Conservation (phyloP, 768 basidiomycete species). For the Tricholoma hemisulphureum region DNA sequence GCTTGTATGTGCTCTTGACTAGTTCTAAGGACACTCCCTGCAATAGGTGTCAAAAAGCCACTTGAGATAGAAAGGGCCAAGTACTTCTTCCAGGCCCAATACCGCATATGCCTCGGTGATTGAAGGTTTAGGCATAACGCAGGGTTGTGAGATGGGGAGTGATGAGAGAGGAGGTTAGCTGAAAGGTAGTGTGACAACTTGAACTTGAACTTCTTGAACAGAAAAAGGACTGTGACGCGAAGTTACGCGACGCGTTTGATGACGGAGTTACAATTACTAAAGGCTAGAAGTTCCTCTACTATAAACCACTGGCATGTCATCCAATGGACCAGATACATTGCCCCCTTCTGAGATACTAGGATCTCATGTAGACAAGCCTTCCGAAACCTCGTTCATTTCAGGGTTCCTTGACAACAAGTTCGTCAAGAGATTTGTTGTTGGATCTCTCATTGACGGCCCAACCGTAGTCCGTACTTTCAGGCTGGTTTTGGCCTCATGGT, state of each 20-base stretch:
- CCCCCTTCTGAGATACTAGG: constrained; percentile 4
- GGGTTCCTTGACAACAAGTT: constrained; percentile 64
- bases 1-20: constrained; percentile 69
- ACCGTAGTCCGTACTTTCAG: constrained; percentile 90
- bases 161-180: constrained; percentile 10
- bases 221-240: constrained; percentile 6
- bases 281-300: not conserved
- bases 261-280: not conserved
- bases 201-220: too few species aligned
- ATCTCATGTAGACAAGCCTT: constrained; percentile 10
- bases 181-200: constrained; percentile 20
- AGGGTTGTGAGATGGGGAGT: constrained; percentile 8
- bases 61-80: constrained; percentile 6
- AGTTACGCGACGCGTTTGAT: constrained; percentile 24
- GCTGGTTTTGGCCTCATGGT: constrained; percentile 99
- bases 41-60: not conserved
- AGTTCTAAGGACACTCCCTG: constrained; percentile 61
- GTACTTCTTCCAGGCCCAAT: constrained; percentile 57
- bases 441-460: constrained; percentile 18
- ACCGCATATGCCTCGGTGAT: constrained; percentile 34
- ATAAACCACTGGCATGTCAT: not conserved
- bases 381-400: constrained; percentile 33
- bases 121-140: constrained; percentile 11
- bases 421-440: constrained; percentile 28
- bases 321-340: not conserved